phyloP scores from a whole-genome alignment of 768 basidiomycete species.

The Tulasnella sp. region DNA sequence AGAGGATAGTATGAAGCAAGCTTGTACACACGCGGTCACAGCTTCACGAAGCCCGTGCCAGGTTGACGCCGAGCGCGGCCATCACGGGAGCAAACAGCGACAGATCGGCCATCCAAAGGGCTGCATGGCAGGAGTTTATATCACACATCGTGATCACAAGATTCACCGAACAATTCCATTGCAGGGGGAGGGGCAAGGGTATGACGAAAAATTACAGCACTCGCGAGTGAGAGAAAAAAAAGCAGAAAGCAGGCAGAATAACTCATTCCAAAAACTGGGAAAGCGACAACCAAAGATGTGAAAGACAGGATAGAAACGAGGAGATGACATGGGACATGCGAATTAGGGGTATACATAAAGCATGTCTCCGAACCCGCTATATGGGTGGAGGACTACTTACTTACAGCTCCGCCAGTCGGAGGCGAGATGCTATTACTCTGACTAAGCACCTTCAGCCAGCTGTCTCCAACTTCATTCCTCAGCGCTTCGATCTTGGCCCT shows the following conservation, averaged over 20 bases:
- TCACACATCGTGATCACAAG: neutral
- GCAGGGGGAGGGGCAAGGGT: neutral
- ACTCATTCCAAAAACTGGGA: neutral
- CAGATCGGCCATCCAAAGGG: too few relatives aligned
- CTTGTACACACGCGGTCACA: too few relatives aligned
- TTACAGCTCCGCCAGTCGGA: neutral
- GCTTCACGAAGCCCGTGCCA: too few relatives aligned
- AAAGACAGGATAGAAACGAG: neutral
- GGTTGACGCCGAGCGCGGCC: too few relatives aligned
- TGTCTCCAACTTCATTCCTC: constrained; percentile 83
- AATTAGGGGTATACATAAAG: neutral
- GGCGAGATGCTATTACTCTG: constrained; percentile 43
- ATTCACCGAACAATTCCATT: neutral
- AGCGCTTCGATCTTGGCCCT: constrained; percentile 74
- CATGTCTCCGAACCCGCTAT: neutral
- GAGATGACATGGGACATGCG: neutral
- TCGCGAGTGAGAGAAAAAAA: neutral
- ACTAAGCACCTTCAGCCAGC: constrained; percentile 80
- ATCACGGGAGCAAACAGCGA: neutral
- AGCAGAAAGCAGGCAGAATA: neutral
- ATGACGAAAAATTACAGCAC: neutral
- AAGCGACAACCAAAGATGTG: neutral
- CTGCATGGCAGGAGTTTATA: neutral
- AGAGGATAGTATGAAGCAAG: too few relatives aligned
- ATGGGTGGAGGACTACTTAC: neutral